phyloP scores from a whole-genome alignment of 2,329 filamentous ascomycete species.

The Phoma herbarum region DNA sequence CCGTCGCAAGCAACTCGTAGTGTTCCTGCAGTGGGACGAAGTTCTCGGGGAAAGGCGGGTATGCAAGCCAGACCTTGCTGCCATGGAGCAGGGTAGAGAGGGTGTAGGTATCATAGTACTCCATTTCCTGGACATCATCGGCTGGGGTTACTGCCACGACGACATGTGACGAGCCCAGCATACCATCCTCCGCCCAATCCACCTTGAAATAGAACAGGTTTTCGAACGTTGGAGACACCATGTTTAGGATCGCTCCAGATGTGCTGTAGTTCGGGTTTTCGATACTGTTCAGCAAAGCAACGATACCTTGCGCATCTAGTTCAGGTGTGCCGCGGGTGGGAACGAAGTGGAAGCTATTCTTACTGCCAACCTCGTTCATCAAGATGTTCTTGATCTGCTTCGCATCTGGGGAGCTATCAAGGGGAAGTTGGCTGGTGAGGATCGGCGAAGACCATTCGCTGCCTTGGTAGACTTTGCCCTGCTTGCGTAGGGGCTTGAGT shows the following conservation, averaged over 20 bases:
- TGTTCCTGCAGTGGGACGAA: constrained; percentile 5
- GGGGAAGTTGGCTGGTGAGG: constrained; percentile 4
- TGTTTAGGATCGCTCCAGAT: constrained; percentile 19
- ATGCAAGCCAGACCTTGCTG: constrained; percentile 22
- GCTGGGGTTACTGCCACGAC: constrained; percentile 16
- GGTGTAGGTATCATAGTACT: constrained; percentile 18
- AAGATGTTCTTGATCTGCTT: constrained; percentile 13
- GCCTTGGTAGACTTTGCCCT: constrained; percentile 1
- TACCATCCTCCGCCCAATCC: constrained; percentile 12
- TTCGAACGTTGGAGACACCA: constrained; percentile 25
- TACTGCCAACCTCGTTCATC: constrained; percentile 14
- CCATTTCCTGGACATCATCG: constrained; percentile 20
- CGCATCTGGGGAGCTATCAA: background rate
- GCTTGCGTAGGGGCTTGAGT: constrained; percentile 12
- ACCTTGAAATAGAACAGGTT: background rate
- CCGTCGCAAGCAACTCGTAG: background rate
- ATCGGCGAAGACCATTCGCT: constrained; percentile 16
- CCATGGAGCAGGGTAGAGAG: constrained; percentile 22
- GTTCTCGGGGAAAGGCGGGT: constrained; percentile 12
- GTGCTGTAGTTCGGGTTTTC: constrained; percentile 9
- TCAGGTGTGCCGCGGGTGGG: constrained; percentile 14
- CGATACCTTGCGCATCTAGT: constrained; percentile 11
- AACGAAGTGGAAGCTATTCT: constrained; percentile 18
- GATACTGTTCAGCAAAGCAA: constrained; percentile 22
- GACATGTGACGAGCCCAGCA: constrained; percentile 14